Percentiles rank a stretch among this genome's conserved stretches.
Evolutionary conservation across 805 yeast genomes (phyloP).

Genomic region (Kuraishia borneana): DNA sequence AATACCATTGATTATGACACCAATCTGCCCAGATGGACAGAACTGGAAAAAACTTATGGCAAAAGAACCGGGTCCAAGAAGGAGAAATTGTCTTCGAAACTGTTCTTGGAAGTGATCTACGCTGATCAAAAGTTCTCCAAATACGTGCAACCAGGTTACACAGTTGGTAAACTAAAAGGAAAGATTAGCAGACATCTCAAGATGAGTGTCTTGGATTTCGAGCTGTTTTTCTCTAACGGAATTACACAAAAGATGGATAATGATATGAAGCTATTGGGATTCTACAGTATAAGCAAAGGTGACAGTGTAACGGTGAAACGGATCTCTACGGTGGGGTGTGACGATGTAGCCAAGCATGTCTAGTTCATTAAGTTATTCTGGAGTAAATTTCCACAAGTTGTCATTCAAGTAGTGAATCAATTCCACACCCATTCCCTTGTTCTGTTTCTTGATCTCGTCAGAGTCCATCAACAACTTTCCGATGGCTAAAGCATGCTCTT

Average conservation of each 20-base stretch:
- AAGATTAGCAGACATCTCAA: not conserved
- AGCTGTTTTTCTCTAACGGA: not conserved
- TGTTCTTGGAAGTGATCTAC: not conserved
- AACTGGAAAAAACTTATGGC: constrained; percentile 24
- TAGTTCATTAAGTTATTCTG: constrained; percentile 21
- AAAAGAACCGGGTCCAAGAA: not conserved
- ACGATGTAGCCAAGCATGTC: too few species aligned
- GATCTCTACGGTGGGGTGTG: not conserved
- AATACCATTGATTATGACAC: constrained; percentile 15
- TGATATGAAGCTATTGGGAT: not conserved
- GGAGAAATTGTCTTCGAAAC: not conserved
- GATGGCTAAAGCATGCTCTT: constrained; percentile 80
- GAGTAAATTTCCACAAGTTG: constrained; percentile 65
- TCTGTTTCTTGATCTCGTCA: constrained; percentile 70
- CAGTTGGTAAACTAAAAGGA: constrained; percentile 2
- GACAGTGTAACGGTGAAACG: not conserved
- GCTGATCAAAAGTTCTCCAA: not conserved
- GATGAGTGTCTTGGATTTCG: not conserved
- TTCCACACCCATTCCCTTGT: constrained; percentile 87
- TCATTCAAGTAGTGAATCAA: constrained; percentile 79
- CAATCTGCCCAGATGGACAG: constrained; percentile 26
- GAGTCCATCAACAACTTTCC: constrained; percentile 86
- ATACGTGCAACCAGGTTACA: constrained; percentile 1
- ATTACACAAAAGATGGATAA: not conserved
- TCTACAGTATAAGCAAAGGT: not conserved